A percentile compares a stretch with the other conserved stretches of the same genome.
These are phyloP conservation scores for Podila epigama DNA, from an alignment of 192 early-diverging fungal genomes.

Conservation along the genomic window DNA sequence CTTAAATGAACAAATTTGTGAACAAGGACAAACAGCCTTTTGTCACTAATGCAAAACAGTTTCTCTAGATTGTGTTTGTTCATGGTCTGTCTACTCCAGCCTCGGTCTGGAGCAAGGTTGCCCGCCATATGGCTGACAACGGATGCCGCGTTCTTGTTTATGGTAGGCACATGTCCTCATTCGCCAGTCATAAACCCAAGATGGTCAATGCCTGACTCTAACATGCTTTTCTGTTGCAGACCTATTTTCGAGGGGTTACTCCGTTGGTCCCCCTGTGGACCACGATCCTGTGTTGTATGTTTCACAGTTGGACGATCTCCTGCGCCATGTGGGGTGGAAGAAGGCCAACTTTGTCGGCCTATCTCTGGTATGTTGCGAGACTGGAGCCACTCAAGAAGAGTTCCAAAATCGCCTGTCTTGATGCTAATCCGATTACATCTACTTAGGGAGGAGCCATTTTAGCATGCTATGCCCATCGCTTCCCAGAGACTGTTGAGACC, in stretches of 20 bases:
- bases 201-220: too few species aligned
- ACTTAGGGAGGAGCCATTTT: conserved; percentile 44
- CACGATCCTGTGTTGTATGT: conserved; percentile 39
- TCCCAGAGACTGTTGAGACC: conserved; percentile 38
- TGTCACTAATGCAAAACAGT: background rate
- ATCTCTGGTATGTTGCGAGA: conserved; percentile 18
- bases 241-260: conserved; percentile 42
- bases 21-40: background rate
- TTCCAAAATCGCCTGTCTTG: background rate
- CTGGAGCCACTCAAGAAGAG: background rate
- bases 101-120: conserved; percentile 24
- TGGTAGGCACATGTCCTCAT: conserved; percentile 2
- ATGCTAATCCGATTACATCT: background rate
- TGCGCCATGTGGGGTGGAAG: conserved; percentile 34
- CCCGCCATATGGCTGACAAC: conserved; percentile 27
- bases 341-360: conserved; percentile 45
- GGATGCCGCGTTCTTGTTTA: conserved; percentile 38
- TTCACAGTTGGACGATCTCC: conserved; percentile 30
- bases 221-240: conserved; percentile 9
- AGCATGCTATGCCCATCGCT: conserved; percentile 18
- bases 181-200: background rate
- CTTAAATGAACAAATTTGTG: background rate
- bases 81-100: conserved; percentile 41
- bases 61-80: conserved; percentile 34
- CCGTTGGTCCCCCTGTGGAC: conserved; percentile 26